phyloP scores from a whole-genome alignment of 2,329 filamentous ascomycete genomes.

The Akanthomyces muscarius region DNA sequence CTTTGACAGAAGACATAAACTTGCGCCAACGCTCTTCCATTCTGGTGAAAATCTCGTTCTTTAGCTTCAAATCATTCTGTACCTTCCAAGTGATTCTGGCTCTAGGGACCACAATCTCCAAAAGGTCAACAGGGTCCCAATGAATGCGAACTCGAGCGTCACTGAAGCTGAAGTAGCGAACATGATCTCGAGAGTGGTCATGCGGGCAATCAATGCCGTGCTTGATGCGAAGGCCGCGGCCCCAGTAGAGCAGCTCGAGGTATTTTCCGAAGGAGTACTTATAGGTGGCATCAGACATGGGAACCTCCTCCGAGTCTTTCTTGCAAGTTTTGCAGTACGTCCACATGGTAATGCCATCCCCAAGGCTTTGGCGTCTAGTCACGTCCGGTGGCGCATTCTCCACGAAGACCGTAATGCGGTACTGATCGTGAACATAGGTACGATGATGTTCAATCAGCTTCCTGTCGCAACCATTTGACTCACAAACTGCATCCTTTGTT shows the following conservation, averaged over 20 bases:
- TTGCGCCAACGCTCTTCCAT: constrained; percentile 77
- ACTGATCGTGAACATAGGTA: constrained; percentile 95
- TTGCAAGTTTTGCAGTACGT: constrained; percentile 90
- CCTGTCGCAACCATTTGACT: constrained; percentile 78
- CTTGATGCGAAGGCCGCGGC: constrained; percentile 70
- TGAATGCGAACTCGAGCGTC: constrained; percentile 85
- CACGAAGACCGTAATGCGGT: constrained; percentile 86
- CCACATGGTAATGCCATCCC: constrained; percentile 86
- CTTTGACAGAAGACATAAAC: constrained; percentile 84
- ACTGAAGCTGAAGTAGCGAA: constrained; percentile 86
- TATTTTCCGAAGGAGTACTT: constrained; percentile 99
- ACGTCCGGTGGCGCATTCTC: constrained; percentile 52
- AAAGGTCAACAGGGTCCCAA: constrained; percentile 85
- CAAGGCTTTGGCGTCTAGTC: constrained; percentile 39
- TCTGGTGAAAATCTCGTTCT: constrained; percentile 83
- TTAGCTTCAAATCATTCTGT: constrained; percentile 84
- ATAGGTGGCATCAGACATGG: constrained; percentile 93
- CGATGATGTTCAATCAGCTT: constrained; percentile 90
- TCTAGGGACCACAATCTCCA: constrained; percentile 90
- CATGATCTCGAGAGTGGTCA: constrained; percentile 86
- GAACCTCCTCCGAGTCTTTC: constrained; percentile 81
- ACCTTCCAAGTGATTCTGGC: constrained; percentile 96
- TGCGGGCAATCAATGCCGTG: constrained; percentile 74
- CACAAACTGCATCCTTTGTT: constrained; percentile 71
- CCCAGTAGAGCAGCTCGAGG: constrained; percentile 96